phyloP scores from a whole-genome alignment of 2,329 filamentous ascomycete species.

The Hypoxylon sp. region DNA sequence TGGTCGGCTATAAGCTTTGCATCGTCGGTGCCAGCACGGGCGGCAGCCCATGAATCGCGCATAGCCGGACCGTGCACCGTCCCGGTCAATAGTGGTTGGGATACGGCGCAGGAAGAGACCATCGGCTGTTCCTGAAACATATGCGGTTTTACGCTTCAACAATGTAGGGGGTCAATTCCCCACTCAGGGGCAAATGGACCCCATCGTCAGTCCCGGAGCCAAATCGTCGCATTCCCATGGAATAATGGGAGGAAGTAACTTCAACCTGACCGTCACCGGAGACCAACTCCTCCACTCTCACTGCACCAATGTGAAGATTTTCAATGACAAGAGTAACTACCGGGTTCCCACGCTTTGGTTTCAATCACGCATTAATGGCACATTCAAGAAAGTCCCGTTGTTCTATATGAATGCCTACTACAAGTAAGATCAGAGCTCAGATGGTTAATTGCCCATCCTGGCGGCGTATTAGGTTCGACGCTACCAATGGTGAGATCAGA shows the following conservation, averaged over 20 bases:
- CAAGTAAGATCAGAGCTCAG: conserved; percentile 62
- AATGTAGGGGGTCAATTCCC: conserved; percentile 68
- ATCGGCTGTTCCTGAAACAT: conserved; percentile 56
- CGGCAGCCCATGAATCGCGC: not conserved
- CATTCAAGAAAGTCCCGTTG: conserved; percentile 75
- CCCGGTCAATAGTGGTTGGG: not conserved
- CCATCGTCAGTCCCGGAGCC: conserved; percentile 74
- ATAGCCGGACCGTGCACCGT: not conserved
- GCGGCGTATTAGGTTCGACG: conserved; percentile 64
- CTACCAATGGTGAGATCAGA: conserved; percentile 74
- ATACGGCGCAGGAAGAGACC: not conserved
- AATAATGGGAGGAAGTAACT: conserved; percentile 77
- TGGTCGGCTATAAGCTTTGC: not conserved
- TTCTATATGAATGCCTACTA: conserved; percentile 84
- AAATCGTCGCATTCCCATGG: conserved; percentile 75
- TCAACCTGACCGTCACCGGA: conserved; percentile 73
- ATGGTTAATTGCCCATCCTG: conserved; percentile 13
- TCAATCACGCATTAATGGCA: conserved; percentile 70
- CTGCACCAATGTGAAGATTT: conserved; percentile 78
- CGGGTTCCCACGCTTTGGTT: conserved; percentile 82
- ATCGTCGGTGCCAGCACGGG: not conserved
- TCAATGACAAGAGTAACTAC: conserved; percentile 79
- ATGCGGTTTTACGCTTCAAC: conserved; percentile 79
- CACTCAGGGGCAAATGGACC: conserved; percentile 73
- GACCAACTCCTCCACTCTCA: conserved; percentile 70